phyloP scores from a whole-genome alignment of 2,329 filamentous ascomycete genomes.

The Exutisphaerella laricina region DNA sequence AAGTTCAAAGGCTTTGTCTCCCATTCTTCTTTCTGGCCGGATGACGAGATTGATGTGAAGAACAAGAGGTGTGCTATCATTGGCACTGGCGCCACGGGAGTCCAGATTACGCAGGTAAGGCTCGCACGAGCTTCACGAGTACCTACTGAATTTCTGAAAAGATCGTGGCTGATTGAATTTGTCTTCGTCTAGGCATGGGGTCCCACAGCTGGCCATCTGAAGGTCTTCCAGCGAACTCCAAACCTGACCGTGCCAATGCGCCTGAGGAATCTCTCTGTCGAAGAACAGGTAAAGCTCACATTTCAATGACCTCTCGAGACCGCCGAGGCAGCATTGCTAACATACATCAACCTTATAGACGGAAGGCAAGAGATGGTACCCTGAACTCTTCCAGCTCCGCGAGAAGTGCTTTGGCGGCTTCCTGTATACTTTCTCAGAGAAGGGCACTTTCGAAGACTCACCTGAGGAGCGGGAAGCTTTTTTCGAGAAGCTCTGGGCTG shows the following conservation, averaged over 20 bases:
- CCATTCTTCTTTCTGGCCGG: constrained; percentile 40
- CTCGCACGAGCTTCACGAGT: no score
- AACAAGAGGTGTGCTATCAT: constrained; percentile 39
- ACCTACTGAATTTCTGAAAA: no score
- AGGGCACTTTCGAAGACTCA: constrained; percentile 46
- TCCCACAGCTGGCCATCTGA: constrained; percentile 14
- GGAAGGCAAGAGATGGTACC: constrained; percentile 26
- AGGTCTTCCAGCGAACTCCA: constrained; percentile 19
- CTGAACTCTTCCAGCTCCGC: constrained; percentile 42
- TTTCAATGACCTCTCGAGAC: no score
- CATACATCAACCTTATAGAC: not conserved
- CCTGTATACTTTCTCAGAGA: constrained; percentile 50
- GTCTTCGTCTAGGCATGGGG: constrained; percentile 22
- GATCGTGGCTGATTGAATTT: no score
- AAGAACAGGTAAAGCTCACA: constrained; percentile 48
- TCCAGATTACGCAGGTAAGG: constrained; percentile 35
- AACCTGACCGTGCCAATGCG: constrained; percentile 10
- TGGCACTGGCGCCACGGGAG: constrained; percentile 39
- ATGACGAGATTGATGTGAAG: constrained; percentile 20
- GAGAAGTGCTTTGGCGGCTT: constrained; percentile 56
- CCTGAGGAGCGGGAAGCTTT: constrained; percentile 39
- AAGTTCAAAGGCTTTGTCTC: constrained; percentile 36
- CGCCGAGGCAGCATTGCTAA: no score
- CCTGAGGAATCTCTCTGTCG: constrained; percentile 37
- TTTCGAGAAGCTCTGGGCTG: constrained; percentile 17